A percentile compares a stretch with the other conserved stretches of the same genome.
phyloP scores from a whole-genome alignment of 495 filamentous ascomycete species.

The Penicillium odoratum region DNA sequence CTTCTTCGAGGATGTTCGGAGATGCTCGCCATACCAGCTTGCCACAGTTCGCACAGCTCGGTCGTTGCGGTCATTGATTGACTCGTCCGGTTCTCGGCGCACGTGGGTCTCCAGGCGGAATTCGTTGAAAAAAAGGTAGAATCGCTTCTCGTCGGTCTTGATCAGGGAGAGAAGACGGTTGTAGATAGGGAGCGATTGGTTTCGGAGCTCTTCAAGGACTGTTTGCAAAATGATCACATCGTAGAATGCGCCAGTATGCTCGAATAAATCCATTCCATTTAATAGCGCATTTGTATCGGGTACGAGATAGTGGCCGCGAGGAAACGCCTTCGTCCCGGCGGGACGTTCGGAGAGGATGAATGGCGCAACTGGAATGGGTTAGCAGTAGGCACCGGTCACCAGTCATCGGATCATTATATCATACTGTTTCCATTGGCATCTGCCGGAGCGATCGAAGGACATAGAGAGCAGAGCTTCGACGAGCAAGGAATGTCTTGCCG shows the following conservation, averaged over 20 bases:
- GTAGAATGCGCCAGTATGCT: slow-evolving; percentile 86
- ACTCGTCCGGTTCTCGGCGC: slow-evolving; percentile 69
- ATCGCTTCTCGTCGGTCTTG: slow-evolving; percentile 92
- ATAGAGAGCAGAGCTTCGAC: slow-evolving; percentile 78
- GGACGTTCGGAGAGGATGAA: slow-evolving; percentile 88
- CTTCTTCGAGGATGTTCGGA: slow-evolving; percentile 57
- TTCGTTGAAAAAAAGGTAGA: slow-evolving; percentile 99
- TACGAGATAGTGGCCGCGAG: slow-evolving; percentile 89
- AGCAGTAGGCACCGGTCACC: not conserved
- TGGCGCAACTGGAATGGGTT: slow-evolving; percentile 56
- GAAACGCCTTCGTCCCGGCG: slow-evolving; percentile 75
- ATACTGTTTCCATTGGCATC: slow-evolving; percentile 77
- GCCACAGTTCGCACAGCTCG: slow-evolving; percentile 83
- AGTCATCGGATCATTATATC: not conserved
- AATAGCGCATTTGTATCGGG: slow-evolving; percentile 97
- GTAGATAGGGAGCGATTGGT: slow-evolving; percentile 91
- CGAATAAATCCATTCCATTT: slow-evolving; percentile 94
- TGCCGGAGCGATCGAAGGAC: slow-evolving; percentile 65
- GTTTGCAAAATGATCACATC: slow-evolving; percentile 95
- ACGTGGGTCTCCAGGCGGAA: slow-evolving; percentile 92
- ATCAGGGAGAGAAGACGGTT: slow-evolving; percentile 87
- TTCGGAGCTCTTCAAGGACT: slow-evolving; percentile 91
- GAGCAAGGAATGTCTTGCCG: slow-evolving; percentile 97
- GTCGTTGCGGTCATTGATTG: slow-evolving; percentile 96
- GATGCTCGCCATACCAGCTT: slow-evolving; percentile 84